These are phyloP conservation scores for Claviceps sp. DNA, from an alignment of 2,329 filamentous ascomycete genomes.

Conservation along the genomic window DNA sequence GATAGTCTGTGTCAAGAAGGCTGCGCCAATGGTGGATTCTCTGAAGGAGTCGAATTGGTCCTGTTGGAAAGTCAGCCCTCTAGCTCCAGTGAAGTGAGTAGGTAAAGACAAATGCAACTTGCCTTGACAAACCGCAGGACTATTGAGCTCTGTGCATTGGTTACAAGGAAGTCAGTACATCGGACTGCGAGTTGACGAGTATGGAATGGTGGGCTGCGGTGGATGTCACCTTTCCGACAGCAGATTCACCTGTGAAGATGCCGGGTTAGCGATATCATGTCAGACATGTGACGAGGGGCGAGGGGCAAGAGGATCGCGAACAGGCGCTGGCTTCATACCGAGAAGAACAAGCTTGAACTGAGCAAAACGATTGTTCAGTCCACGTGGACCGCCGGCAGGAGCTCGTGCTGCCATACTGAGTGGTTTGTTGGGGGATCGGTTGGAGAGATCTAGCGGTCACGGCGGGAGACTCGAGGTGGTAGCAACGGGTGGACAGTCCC, in stretches of 20 bases:
- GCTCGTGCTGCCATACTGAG: constrained; percentile 69
- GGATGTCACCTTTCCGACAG: constrained; percentile 78
- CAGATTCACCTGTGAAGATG: constrained; percentile 67
- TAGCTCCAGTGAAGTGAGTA: background rate
- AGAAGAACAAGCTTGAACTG: constrained; percentile 98
- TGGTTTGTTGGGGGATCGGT: background rate
- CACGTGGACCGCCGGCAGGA: constrained; percentile 46
- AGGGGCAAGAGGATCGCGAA: background rate
- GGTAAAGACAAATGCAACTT: constrained; percentile 14
- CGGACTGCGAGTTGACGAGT: background rate
- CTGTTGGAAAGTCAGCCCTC: constrained; percentile 29
- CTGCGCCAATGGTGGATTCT: constrained; percentile 95
- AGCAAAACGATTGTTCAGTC: constrained; percentile 74
- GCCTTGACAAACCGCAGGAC: constrained; percentile 98
- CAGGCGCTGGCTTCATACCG: constrained; percentile 43
- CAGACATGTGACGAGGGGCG: background rate
- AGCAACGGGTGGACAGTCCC: background rate
- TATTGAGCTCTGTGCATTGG: constrained; percentile 69
- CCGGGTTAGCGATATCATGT: constrained; percentile 5
- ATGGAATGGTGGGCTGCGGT: background rate
- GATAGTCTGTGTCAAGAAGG: constrained; percentile 97
- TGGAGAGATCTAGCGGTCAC: background rate
- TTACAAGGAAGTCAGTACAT: constrained; percentile 9
- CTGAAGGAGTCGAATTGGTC: constrained; percentile 98
- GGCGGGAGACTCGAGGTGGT: background rate